Evolutionary conservation across 768 basidiomycete species (phyloP).

Genomic region (Calocera viscosa): DNA sequence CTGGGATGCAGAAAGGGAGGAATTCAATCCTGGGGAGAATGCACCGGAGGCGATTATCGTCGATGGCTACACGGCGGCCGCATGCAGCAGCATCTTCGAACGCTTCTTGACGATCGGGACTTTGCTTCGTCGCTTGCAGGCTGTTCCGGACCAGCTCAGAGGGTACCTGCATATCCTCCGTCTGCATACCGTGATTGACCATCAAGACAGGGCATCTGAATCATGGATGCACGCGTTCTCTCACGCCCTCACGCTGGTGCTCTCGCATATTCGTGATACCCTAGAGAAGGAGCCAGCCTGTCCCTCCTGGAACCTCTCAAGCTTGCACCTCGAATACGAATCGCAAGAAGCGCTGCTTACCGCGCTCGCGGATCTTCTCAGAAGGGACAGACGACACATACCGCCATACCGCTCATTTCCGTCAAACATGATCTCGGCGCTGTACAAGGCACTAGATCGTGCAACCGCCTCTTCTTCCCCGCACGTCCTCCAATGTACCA

Average conservation of each 20-base stretch:
- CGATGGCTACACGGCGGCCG: constrained; percentile 44
- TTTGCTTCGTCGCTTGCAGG: constrained; percentile 52
- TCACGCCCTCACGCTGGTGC: constrained; percentile 47
- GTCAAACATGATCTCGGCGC: constrained; percentile 19
- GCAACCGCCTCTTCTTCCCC: constrained; percentile 47
- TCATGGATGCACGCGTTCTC: constrained; percentile 45
- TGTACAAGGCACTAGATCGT: constrained; percentile 44
- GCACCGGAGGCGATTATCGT: constrained; percentile 31
- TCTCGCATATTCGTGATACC: constrained; percentile 39
- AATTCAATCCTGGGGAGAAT: constrained; percentile 40
- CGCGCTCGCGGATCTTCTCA: constrained; percentile 39
- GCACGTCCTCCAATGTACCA: constrained; percentile 36
- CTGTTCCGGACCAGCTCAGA: constrained; percentile 8
- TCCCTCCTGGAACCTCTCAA: constrained; percentile 13
- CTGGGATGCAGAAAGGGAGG: constrained; percentile 48
- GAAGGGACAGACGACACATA: neutral
- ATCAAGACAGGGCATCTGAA: neutral
- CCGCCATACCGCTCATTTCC: constrained; percentile 33
- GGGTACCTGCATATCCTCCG: neutral
- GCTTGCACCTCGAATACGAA: constrained; percentile 39
- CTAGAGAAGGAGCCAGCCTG: constrained; percentile 25
- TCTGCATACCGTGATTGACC: neutral
- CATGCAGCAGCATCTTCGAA: constrained; percentile 40
- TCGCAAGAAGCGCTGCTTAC: constrained; percentile 38
- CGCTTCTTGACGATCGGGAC: constrained; percentile 61